Conservation (phyloP, 495 filamentous ascomycete genomes). For the Penicillium longicatenatum region DNA sequence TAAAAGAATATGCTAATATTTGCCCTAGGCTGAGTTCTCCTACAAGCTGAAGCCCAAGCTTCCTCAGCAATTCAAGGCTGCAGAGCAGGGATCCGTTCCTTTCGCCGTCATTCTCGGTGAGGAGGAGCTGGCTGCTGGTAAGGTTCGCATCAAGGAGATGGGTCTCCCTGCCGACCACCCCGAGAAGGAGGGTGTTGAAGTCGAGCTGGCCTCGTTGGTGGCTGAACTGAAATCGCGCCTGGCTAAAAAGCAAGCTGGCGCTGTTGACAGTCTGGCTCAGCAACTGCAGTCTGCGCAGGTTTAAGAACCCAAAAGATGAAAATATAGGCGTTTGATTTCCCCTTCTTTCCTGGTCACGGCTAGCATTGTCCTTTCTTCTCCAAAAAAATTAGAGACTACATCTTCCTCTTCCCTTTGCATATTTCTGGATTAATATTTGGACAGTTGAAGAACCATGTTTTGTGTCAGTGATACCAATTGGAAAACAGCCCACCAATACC, state of each 20-base stretch:
- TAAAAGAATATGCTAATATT: constrained; percentile 12
- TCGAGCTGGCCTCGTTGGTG: constrained; percentile 61
- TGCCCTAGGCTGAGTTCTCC: constrained; percentile 66
- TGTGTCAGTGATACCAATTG: background rate
- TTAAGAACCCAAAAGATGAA: constrained; percentile 16
- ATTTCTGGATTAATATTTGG: background rate
- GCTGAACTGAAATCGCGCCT: constrained; percentile 57
- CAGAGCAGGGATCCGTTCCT: constrained; percentile 70
- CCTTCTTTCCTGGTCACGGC: constrained; percentile 1
- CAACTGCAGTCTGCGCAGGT: constrained; percentile 28
- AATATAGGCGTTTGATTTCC: constrained; percentile 18
- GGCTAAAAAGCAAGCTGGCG: constrained; percentile 22
- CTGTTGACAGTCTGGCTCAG: constrained; percentile 24
- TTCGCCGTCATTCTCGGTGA: constrained; percentile 79
- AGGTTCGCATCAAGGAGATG: constrained; percentile 84
- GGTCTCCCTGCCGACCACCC: constrained; percentile 76
- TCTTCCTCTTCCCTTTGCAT: background rate
- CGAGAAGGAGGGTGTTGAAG: constrained; percentile 81
- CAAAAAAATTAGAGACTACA: constrained; percentile 3
- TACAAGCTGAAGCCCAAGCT: constrained; percentile 81
- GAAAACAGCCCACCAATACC: constrained; percentile 16
- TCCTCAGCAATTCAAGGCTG: constrained; percentile 76
- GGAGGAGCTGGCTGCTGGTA: constrained; percentile 72
- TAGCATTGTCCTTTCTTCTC: constrained; percentile 1
- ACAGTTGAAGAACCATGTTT: background rate